These are phyloP conservation scores for Phlyctochytrium planicorne DNA, from an alignment of 192 early-diverging fungal species.

Conservation along the genomic window DNA sequence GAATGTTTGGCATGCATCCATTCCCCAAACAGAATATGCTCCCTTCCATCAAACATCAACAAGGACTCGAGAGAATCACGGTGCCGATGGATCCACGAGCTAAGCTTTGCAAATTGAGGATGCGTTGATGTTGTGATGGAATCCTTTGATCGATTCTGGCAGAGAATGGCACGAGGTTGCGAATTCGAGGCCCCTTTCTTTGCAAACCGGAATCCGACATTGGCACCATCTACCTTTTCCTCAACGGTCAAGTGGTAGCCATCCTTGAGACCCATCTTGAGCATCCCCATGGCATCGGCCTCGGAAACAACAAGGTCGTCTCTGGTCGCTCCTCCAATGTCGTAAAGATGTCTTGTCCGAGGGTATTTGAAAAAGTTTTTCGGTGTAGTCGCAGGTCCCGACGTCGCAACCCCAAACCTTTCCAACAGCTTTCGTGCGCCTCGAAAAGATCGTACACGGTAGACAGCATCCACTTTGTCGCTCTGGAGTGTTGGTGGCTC, in stretches of 20 bases:
- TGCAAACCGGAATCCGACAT: slow-evolving; percentile 44
- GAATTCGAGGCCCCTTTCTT: slow-evolving; percentile 37
- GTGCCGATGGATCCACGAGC: no score
- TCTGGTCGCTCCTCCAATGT: slow-evolving; percentile 34
- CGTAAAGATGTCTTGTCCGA: slow-evolving; percentile 43
- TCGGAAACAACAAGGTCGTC: slow-evolving; percentile 42
- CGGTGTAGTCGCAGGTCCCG: background rate
- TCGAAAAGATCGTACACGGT: slow-evolving; percentile 24
- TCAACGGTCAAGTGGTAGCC: slow-evolving; percentile 32
- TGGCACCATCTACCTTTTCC: slow-evolving; percentile 55
- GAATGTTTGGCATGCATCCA: no score
- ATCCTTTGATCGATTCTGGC: slow-evolving; percentile 51
- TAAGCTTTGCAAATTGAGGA: no score
- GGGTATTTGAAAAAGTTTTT: slow-evolving; percentile 42
- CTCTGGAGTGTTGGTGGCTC: no score
- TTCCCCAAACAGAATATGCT: no score
- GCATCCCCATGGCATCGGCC: background rate
- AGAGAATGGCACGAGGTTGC: slow-evolving; percentile 31
- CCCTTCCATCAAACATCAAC: no score
- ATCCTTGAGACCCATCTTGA: no score
- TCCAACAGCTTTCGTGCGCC: slow-evolving; percentile 22
- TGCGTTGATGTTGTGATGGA: no score
- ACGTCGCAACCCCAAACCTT: slow-evolving; percentile 28
- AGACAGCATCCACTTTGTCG: slow-evolving; percentile 35
- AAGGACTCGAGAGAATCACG: no score